A percentile compares a stretch with the other conserved stretches of the same genome.
Conservation (phyloP, 257 asterid species). For the Nicotiana paniculata region DNA sequence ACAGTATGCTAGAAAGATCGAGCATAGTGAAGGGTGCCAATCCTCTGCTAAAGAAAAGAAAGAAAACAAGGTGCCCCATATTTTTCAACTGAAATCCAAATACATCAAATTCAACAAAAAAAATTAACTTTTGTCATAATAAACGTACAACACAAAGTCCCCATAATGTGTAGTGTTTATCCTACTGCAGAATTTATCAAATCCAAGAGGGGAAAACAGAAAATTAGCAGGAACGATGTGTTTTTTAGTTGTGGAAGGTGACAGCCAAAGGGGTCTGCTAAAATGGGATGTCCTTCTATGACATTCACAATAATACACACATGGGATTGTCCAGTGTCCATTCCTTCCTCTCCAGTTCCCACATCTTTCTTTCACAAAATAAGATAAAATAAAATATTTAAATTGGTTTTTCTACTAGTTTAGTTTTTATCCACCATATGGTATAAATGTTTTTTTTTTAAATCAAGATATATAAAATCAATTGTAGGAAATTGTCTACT, state of each 20-base stretch:
- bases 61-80: neutral
- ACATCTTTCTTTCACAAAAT: neutral
- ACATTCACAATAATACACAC: constrained; percentile 15
- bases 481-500: neutral
- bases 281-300: constrained; percentile 14
- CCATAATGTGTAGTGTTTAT: neutral
- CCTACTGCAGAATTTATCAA: neutral
- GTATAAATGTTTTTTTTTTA: neutral
- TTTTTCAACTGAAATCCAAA: neutral
- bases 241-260: neutral
- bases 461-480: neutral
- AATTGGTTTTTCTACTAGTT: neutral
- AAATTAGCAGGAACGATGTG: neutral
- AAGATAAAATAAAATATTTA: neutral
- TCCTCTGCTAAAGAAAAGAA: neutral
- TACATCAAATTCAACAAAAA: neutral
- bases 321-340: constrained; percentile 1
- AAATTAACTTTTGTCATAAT: neutral
- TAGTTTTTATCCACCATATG: neutral
- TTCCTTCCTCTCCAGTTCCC: neutral
- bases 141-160: neutral
- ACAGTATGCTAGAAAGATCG: neutral
- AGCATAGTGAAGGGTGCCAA: neutral
- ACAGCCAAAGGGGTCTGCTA: constrained; percentile 13
- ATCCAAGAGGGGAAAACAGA: neutral